Percentiles rank a stretch among this genome's conserved stretches.
phyloP scores from a whole-genome alignment of 2,329 filamentous ascomycete species.

The Fusarium marasasianum region DNA sequence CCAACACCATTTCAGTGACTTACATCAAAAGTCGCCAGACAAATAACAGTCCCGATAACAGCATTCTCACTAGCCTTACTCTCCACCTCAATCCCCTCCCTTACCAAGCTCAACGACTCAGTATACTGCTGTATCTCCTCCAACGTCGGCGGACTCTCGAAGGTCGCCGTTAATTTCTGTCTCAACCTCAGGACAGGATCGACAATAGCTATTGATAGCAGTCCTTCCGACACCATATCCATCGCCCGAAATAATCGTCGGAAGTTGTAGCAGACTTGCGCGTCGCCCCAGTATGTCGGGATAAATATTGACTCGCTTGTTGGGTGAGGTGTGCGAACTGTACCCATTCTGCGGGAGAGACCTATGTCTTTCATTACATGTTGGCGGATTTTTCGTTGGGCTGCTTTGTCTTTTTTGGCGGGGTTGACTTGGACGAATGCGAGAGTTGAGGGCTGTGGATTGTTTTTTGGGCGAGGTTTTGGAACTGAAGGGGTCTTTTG shows the following conservation, averaged over 20 bases:
- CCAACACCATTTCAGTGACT: neutral
- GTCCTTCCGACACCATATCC: constrained; percentile 30
- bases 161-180: neutral
- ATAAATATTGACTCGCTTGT: neutral
- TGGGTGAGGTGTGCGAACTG: neutral
- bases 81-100: constrained; percentile 1
- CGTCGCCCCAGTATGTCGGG: constrained; percentile 31
- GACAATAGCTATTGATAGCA: constrained; percentile 26
- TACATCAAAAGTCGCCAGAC: constrained; percentile 33
- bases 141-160: neutral
- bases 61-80: neutral
- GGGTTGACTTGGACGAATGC: constrained; percentile 32
- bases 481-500: neutral
- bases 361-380: constrained; percentile 39
- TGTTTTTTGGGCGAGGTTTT: neutral
- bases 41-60: constrained; percentile 31
- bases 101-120: constrained; percentile 21
- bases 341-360: constrained; percentile 5
- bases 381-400: constrained; percentile 32
- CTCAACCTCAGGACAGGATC: neutral
- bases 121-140: constrained; percentile 32
- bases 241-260: constrained; percentile 30
- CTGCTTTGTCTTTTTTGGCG: constrained; percentile 12
- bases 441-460: neutral
- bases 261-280: constrained; percentile 31